Conservation (phyloP, 1,139 yeast genomes). For the Suhomyces atakaporum region DNA sequence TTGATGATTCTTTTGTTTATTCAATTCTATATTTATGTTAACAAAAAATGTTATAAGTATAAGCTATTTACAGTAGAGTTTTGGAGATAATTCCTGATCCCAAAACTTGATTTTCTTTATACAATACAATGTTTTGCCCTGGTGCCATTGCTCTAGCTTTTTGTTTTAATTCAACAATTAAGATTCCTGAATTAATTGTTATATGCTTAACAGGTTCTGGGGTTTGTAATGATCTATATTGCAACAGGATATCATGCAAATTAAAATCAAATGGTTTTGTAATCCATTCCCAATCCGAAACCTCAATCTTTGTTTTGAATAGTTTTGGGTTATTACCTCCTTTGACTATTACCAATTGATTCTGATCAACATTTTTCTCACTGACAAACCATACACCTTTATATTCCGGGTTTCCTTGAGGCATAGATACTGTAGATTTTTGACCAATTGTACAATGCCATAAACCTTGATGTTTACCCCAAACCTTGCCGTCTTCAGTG, state of each 20-base stretch:
- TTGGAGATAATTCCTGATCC: constrained; percentile 64
- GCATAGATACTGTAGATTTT: constrained; percentile 74
- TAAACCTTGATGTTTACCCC: constrained; percentile 82
- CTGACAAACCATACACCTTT: constrained; percentile 87
- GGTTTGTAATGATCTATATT: constrained; percentile 69
- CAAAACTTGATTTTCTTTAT: constrained; percentile 63
- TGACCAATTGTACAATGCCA: constrained; percentile 98
- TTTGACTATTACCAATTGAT: constrained; percentile 75
- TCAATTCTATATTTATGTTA: constrained; percentile 3
- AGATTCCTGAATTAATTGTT: constrained; percentile 13
- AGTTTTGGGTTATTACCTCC: constrained; percentile 69
- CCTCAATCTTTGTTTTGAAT: constrained; percentile 45
- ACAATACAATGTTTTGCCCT: constrained; percentile 83
- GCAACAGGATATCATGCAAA: constrained; percentile 33
- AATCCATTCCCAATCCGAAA: constrained; percentile 56
- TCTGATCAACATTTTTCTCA: constrained; percentile 61
- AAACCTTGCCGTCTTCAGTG: constrained; percentile 68
- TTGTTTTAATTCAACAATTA: constrained; percentile 39
- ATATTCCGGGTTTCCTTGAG: constrained; percentile 76
- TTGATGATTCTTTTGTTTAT: neutral
- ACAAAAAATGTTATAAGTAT: neutral
- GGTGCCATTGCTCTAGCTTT: constrained; percentile 79
- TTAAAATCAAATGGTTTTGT: constrained; percentile 1
- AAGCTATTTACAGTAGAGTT: constrained; percentile 15
- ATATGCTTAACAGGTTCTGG: constrained; percentile 39